Percentiles rank a stretch among this genome's conserved stretches.
These are phyloP conservation scores for Clohesyomyces aquaticus DNA, from an alignment of 495 filamentous ascomycete genomes.

Conservation along the genomic window DNA sequence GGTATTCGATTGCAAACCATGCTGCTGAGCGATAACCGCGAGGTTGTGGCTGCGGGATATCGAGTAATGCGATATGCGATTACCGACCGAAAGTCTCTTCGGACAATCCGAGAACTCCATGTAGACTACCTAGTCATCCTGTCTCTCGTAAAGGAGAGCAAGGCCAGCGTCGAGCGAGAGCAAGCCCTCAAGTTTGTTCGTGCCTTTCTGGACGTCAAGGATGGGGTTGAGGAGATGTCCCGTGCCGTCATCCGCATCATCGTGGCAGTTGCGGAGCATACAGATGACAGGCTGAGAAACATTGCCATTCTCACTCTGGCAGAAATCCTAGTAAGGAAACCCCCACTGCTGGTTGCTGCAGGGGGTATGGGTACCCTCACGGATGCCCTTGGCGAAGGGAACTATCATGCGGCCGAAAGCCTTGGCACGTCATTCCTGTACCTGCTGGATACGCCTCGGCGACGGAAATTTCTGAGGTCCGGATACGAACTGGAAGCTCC, in stretches of 20 bases:
- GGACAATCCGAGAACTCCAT: slow-evolving; percentile 81
- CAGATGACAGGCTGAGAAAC: slow-evolving; percentile 81
- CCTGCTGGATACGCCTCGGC: slow-evolving; percentile 80
- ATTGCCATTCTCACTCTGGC: slow-evolving; percentile 92
- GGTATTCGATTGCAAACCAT: slow-evolving; percentile 90
- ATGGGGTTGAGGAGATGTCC: slow-evolving; percentile 85
- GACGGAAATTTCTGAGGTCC: slow-evolving; percentile 75
- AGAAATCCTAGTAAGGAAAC: slow-evolving; percentile 86
- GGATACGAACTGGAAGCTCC: slow-evolving; percentile 63
- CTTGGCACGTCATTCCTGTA: slow-evolving; percentile 83
- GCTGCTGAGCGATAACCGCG: slow-evolving; percentile 91
- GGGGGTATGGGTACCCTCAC: slow-evolving; percentile 81
- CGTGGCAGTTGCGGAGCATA: slow-evolving; percentile 85
- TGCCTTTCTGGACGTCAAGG: slow-evolving; percentile 94
- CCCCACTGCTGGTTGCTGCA: slow-evolving; percentile 72
- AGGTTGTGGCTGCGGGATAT: slow-evolving; percentile 94
- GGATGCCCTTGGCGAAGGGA: slow-evolving; percentile 85
- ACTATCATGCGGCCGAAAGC: slow-evolving; percentile 87
- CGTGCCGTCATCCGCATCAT: slow-evolving; percentile 83
- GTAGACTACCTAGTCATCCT: slow-evolving; percentile 91
- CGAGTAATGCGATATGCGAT: slow-evolving; percentile 92
- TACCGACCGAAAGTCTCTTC: slow-evolving; percentile 84
- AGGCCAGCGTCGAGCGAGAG: slow-evolving; percentile 93
- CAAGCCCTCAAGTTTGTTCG: slow-evolving; percentile 96
- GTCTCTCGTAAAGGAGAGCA: slow-evolving; percentile 91